Evolutionary conservation across 768 basidiomycete genomes (phyloP), one percentile per base, ranked within the genome.

Genomic region (Auricularia sp.): DNA sequence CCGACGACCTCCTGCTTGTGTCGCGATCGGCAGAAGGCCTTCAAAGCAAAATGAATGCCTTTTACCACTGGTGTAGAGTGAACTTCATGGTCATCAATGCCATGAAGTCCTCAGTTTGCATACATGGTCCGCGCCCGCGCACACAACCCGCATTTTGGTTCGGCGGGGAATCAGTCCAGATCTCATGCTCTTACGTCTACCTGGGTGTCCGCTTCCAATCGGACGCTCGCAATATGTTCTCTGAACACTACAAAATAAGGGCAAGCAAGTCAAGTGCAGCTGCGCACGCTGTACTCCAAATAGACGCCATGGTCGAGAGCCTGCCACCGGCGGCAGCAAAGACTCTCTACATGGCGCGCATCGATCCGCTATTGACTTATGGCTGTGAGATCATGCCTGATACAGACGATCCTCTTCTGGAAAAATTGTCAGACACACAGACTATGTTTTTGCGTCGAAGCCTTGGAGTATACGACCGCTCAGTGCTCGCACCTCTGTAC

Each of bases 1-100:
- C 72, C 2, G 73, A 74, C 45, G 72, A 73, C 62, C 61, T 75
- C n/a, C 59, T 68, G 5, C 42, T 73, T 35, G 72, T 8, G 37
- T 72, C 13, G 70, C 72, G 65, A 24, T 66, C 69, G 0, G 21
- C 67, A 0, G 64, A 33, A 0, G 73, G 68, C 3, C 42, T 73
- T 11, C 72, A 73, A 56, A 13, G 44, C 0, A 69, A 68, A 16
- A 59, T 73, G 37, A 44, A 69, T 14, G 29, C 13, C 0, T 69
- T 74, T n/a, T 58, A 42, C 5, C n/a, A 21, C 10, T 72, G 71
- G 71, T 72, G 71, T 45, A 10, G 39, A 2, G 33, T 29, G 34
- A 69, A 70, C 63, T 69, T 68, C 63, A 47, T 70, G 62, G 3
- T 61, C n/a, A 63, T 70, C 21, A 70, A 70, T 51, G 59, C 37